phyloP scores from a whole-genome alignment of 2,329 filamentous ascomycete species.

The Coniochaeta hoffmannii region DNA sequence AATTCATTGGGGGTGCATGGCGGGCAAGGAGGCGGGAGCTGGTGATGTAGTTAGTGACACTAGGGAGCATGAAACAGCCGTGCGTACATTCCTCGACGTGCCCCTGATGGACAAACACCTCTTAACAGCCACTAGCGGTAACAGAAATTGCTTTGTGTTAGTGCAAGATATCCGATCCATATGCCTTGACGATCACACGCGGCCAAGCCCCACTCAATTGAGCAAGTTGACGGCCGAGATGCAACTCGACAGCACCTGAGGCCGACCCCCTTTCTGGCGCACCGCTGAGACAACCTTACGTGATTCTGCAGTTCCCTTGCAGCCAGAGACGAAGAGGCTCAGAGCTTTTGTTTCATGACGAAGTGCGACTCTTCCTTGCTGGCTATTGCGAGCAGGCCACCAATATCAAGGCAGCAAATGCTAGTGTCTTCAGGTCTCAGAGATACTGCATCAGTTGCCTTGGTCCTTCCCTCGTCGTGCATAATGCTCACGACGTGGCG shows the following conservation, averaged over 20 bases:
- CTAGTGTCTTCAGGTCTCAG: no score
- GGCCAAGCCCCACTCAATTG: not conserved
- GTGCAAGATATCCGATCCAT: not conserved
- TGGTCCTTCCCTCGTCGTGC: not conserved
- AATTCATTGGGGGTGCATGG: not conserved
- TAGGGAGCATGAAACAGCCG: not conserved
- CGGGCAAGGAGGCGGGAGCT: not conserved
- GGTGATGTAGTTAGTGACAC: not conserved
- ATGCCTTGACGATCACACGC: not conserved
- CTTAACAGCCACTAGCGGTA: not conserved
- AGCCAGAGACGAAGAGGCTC: not conserved
- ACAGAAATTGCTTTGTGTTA: not conserved
- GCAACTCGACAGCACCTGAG: not conserved
- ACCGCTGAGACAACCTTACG: conserved; percentile 1
- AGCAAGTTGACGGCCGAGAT: not conserved
- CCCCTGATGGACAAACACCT: not conserved
- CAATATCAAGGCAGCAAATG: not conserved
- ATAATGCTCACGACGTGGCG: no score
- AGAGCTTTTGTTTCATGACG: not conserved
- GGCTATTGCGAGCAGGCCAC: not conserved
- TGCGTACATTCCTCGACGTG: not conserved
- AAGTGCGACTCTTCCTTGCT: not conserved
- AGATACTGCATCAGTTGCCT: no score
- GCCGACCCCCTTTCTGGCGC: not conserved
- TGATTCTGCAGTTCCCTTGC: not conserved